Conservation (phyloP, 164 flowering plant genomes). For the Berberis thunbergii region DNA sequence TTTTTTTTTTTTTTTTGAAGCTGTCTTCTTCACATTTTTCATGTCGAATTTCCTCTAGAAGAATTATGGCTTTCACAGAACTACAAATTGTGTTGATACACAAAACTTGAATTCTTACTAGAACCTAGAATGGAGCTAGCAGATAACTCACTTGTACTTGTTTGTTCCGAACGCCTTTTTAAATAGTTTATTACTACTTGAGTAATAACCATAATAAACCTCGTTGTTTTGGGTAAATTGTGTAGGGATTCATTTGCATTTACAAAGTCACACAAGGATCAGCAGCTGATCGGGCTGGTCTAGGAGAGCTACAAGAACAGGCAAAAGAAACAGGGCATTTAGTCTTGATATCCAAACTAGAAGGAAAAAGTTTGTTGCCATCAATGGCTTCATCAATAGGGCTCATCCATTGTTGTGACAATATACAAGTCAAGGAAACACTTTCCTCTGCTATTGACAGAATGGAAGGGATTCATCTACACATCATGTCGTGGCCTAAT, state of each 20-base stretch:
- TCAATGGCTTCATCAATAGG: constrained; percentile 33
- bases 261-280: constrained; percentile 27
- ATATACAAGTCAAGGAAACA: constrained; percentile 28
- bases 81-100: too few relatives aligned
- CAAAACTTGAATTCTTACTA: too few relatives aligned
- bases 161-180: too few relatives aligned
- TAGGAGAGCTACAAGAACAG: constrained; percentile 28
- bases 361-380: constrained; percentile 47
- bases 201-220: too few relatives aligned
- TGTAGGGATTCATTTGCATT: constrained; percentile 49
- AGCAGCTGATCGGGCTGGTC: constrained; percentile 46
- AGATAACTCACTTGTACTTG: too few relatives aligned
- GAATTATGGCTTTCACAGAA: too few relatives aligned
- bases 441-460: constrained; percentile 28
- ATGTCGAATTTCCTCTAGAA: too few relatives aligned
- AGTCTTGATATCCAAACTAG: constrained; percentile 42
- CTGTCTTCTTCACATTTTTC: too few relatives aligned
- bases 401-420: constrained; percentile 38
- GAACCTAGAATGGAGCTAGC: too few relatives aligned
- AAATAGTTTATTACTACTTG: too few relatives aligned
- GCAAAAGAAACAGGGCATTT: constrained; percentile 20
- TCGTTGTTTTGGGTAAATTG: background rate
- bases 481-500: constrained; percentile 42
- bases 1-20: background rate
- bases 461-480: constrained; percentile 31